Evolutionary conservation across 805 yeast species (phyloP), one percentile per base, ranked within the genome.

Genomic region (Kodamaea restingae): DNA sequence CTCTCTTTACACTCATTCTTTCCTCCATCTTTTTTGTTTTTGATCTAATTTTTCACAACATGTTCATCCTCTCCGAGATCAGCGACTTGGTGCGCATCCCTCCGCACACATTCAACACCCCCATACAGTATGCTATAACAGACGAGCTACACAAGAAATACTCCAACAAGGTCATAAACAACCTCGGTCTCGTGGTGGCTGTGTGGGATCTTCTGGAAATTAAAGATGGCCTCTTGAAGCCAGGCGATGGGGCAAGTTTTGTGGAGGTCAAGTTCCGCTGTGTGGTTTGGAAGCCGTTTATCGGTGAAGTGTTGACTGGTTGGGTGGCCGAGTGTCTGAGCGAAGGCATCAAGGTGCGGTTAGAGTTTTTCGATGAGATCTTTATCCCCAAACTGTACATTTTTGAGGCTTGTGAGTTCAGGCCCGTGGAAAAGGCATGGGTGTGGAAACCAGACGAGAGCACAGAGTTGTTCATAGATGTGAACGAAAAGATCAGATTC

Each of bases 241-340:
- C 96, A 1, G 98, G 98, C 7, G 98, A 93, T 61, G 98, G 98
- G 7, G 88, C 90, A 1, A 73, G 88, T 4, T 90, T 73, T 51
- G 80, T 87, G 29, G 84, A 81, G 46, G 85, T 83, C 14, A 74
- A 69, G 40, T 86, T 88, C 55, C 65, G 97, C 37, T 70, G 84
- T 34, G 68, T 90, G 7, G 81, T 91, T 2, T 93, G 93, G 73
- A 84, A 90, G 48, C 98, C 98, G 0, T 91, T 91, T 60, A 81
- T 87, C 1, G 98, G 98, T 7, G 98, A 93, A 58, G 78, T 91
- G 6, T 60, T 93, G 18, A 81, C 88, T 0, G 98, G 98, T 1
- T 88, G 95, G 91, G 87, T 93, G 24, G 80, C 88, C 30, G 85
- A 88, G 49, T 86, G 96, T 64, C 75, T 88, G 3, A 75, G 79